A percentile compares a stretch with the other conserved stretches of the same genome.
Evolutionary conservation across 2,329 filamentous ascomycete species (phyloP).

Genomic region (Fusarium acutatum): DNA sequence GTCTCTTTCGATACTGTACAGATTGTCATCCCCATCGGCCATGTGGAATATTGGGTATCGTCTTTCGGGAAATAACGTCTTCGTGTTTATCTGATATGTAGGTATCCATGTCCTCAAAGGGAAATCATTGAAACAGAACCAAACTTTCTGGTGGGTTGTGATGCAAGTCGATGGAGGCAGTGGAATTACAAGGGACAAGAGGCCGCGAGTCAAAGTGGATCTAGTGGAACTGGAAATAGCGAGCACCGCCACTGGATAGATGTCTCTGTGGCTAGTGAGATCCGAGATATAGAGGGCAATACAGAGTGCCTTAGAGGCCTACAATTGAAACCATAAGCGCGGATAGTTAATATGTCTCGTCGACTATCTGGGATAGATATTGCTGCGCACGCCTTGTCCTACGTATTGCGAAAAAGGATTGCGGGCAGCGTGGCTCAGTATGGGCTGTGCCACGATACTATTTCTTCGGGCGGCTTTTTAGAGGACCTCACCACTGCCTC

Average conservation of each 20-base stretch:
- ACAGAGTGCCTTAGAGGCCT: constrained; percentile 9
- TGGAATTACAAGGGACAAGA: constrained; percentile 35
- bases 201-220: constrained; percentile 37
- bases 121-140: constrained; percentile 24
- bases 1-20: background rate
- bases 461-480: constrained; percentile 19
- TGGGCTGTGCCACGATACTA: constrained; percentile 39
- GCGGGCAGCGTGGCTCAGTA: constrained; percentile 36
- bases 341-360: background rate
- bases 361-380: background rate
- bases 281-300: background rate
- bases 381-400: constrained; percentile 20
- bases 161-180: constrained; percentile 28
- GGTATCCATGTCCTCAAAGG: background rate
- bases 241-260: constrained; percentile 21
- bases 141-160: constrained; percentile 17
- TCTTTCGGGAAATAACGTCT: background rate
- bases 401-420: constrained; percentile 12
- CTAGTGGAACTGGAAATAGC: constrained; percentile 27
- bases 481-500: constrained; percentile 47
- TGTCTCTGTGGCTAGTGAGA: constrained; percentile 24
- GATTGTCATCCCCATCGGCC: background rate
- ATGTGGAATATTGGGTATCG: background rate
- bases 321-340: constrained; percentile 21
- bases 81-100: background rate